Percentiles rank a stretch among this genome's conserved stretches.
phyloP scores from a whole-genome alignment of 1,139 yeast species.

The Taphrina communis region DNA sequence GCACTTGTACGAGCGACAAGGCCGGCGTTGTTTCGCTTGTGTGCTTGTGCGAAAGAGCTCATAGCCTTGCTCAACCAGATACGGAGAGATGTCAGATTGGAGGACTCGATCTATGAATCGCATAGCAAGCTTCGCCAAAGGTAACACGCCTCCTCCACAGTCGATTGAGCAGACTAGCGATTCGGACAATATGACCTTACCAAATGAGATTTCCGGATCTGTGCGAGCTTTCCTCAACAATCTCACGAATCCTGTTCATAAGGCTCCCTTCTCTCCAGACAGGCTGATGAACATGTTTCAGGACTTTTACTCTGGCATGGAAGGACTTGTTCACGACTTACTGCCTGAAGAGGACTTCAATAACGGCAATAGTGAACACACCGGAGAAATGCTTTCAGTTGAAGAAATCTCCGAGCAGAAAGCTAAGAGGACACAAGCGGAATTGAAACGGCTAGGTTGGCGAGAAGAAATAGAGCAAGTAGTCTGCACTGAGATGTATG shows the following conservation, averaged over 20 bases:
- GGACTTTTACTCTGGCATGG: conserved; percentile 33
- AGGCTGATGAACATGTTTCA: conserved; percentile 35
- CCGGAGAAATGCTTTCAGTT: conserved; percentile 27
- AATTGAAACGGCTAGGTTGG: conserved; percentile 29
- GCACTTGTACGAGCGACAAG: too few species aligned
- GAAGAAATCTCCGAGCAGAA: conserved; percentile 31
- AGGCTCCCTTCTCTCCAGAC: conserved; percentile 37
- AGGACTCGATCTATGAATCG: conserved; percentile 21
- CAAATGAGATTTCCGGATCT: conserved; percentile 20
- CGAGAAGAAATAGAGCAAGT: conserved; percentile 41
- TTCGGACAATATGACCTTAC: conserved; percentile 18
- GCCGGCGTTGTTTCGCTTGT: too few species aligned
- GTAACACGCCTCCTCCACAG: conserved; percentile 17
- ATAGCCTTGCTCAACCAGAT: too few species aligned
- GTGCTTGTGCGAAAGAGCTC: too few species aligned
- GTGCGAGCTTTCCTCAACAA: conserved; percentile 31
- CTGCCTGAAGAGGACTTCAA: conserved; percentile 10
- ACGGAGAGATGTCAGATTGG: conserved; percentile 11
- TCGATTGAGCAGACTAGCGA: conserved; percentile 1
- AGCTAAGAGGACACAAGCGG: background rate
- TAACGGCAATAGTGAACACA: background rate
- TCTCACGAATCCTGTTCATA: conserved; percentile 30
- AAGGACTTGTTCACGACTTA: conserved; percentile 19
- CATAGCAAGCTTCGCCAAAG: conserved; percentile 23
- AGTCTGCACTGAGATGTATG: conserved; percentile 42